Conservation (phyloP, 1,139 yeast species). For the Lodderomyces orthopsilosis region DNA sequence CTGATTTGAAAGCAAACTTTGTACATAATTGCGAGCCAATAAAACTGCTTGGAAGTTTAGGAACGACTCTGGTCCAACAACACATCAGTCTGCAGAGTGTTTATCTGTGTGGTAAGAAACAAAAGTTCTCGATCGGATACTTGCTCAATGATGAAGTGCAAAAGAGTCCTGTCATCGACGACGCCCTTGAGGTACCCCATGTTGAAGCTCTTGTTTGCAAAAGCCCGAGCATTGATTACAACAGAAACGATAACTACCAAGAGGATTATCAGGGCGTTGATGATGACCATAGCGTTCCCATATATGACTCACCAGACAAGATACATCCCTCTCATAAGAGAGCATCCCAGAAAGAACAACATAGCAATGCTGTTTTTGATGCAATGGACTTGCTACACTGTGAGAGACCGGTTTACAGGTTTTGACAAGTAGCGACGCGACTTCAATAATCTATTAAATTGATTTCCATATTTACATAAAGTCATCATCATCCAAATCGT, state of each 20-base stretch:
- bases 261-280: background rate
- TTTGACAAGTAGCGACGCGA: background rate
- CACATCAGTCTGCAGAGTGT: too few relatives aligned
- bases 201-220: too few relatives aligned
- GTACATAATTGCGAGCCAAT: background rate
- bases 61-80: too few relatives aligned
- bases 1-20: background rate
- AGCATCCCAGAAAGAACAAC: background rate
- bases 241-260: too few relatives aligned
- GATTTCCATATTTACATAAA: slow-evolving; percentile 73
- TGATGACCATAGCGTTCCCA: too few relatives aligned
- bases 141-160: background rate
- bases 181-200: too few relatives aligned
- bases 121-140: background rate
- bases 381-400: slow-evolving; percentile 2
- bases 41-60: background rate
- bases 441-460: background rate
- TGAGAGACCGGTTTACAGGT: slow-evolving; percentile 19
- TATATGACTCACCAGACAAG: too few relatives aligned
- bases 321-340: background rate
- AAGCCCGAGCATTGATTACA: too few relatives aligned
- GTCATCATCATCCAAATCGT: slow-evolving; percentile 52
- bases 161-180: background rate
- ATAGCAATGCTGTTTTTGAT: background rate
- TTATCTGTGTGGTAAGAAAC: background rate